Evolutionary conservation across 495 filamentous ascomycete species (phyloP), one percentile per base, ranked within the genome.

Genomic region (Cercophora samala): DNA sequence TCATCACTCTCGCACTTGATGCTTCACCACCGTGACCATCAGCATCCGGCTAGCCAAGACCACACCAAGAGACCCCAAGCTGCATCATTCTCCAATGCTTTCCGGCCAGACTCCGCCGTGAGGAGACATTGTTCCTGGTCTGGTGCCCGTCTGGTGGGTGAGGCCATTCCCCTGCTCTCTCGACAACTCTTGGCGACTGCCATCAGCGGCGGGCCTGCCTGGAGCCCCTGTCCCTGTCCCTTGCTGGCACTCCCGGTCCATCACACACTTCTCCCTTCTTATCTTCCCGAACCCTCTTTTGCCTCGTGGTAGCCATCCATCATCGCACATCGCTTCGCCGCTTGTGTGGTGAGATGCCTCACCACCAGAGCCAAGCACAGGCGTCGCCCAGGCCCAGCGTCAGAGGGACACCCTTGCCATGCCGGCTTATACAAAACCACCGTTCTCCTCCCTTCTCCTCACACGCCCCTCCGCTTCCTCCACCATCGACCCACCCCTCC

Each of bases 201-300:
- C 54, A 58, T 63, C 65, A 66, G 22, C 32, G 61, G 64, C 62
- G 65, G 61, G 51, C 58, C 42, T 26, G 61, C 23, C 68, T 55
- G 59, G 54, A 64, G 63, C 69, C 73, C 71, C 65, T 67, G 73
- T 71, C 74, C 74, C 60, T 73, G 74, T 69, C 63, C 61, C 53
- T 68, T 55, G 24, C 68, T 76, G 71, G 64, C 63, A 75, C 66
- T 70, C 74, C 74, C 73, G 71, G 73, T 66, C 66, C 69, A 70
- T 66, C 61, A 65, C 64, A 67, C 68, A 66, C 64, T 53, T 64
- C 65, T 64, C 65, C 65, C 64, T 68, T 71, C 73, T 74, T 75
- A 74, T 75, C 74, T 75, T 76, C 74, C 74, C 74, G 74, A 76
- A 76, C 74, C 74, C 73, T 75, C 66, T 75, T 72, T 74, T 72